Evolutionary conservation across 2,329 filamentous ascomycete genomes (phyloP), one percentile per base, ranked within the genome.

Genomic region (Lasiodiplodia citricola): DNA sequence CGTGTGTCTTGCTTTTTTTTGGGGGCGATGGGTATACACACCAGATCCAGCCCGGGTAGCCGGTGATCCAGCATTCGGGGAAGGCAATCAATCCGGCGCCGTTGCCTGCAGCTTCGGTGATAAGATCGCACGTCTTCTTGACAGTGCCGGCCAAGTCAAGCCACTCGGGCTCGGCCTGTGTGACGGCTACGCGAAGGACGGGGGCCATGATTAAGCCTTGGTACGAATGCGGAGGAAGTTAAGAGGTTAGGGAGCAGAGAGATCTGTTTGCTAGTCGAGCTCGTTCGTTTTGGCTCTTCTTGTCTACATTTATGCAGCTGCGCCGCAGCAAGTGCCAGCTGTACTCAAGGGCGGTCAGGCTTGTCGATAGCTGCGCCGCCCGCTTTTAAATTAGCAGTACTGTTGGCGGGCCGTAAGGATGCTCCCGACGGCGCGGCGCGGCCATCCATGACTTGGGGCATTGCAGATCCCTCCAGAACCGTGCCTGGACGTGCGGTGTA

Each of bases 151-250:
- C 78, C 3, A 90, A 82, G 72, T 91, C 85, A 11, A 90, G 80
- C 87, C 88, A 90, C 1, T 80, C 83, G 0, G 88, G 87, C 75
- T 90, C 88, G 7, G 84, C 83, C 73, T 90, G 87, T 0, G 86
- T 83, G 18, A 86, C 85, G 35, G 83, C 85, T 6, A 87, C 83
- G 7, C 62, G 62, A 31, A 65, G 54, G 16, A 18, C n/a, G 8
- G 54, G 31, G 8, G 54, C 54, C 54, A 56, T 56, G 51, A 16
- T 28, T 31, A 2, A 18, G 28, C 3, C 21, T 35, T 8, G 51
- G 16, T 28, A 16, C 28, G 52, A 4, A 31, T 7, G 51, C 14
- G 51, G 23, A 10, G 23, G 25, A 18, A 54, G 13, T 54, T 18
- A 18, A 11, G 4, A 28, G 23, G 28, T 8, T 54, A 23, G 25